Evolutionary conservation across 2,329 filamentous ascomycete genomes (phyloP).

Genomic region (Penicillium crustosum): DNA sequence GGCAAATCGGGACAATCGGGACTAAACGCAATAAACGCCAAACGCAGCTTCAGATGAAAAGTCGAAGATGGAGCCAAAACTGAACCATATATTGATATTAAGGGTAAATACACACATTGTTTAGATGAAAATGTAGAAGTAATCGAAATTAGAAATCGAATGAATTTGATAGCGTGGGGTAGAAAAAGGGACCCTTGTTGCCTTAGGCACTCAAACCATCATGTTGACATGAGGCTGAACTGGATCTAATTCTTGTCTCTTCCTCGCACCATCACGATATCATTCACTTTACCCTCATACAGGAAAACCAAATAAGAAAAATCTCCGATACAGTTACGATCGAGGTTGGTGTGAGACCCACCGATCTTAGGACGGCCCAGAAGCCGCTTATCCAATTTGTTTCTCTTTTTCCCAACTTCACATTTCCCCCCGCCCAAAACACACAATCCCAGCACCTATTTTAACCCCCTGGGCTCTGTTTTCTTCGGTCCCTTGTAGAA

Average conservation of each 20-base stretch:
- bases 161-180: slow-evolving; percentile 8
- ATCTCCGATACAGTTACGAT: neutral
- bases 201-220: slow-evolving; percentile 1
- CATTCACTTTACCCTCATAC: neutral
- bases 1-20: neutral
- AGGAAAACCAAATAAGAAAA: neutral
- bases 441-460: slow-evolving; percentile 13
- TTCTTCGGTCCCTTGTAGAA: neutral
- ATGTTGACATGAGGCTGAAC: slow-evolving; percentile 5
- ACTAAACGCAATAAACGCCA: neutral
- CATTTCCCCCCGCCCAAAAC: slow-evolving; percentile 12
- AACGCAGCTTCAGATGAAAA: neutral
- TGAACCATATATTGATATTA: neutral
- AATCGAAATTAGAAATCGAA: neutral
- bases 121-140: neutral
- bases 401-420: slow-evolving; percentile 27
- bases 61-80: neutral
- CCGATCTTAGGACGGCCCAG: slow-evolving; percentile 12
- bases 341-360: slow-evolving; percentile 12
- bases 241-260: neutral
- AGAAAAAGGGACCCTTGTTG: neutral
- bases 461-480: neutral
- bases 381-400: slow-evolving; percentile 25
- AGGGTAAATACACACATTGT: neutral
- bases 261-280: neutral